phyloP scores from a whole-genome alignment of 768 basidiomycete genomes.

The Russula virescens region DNA sequence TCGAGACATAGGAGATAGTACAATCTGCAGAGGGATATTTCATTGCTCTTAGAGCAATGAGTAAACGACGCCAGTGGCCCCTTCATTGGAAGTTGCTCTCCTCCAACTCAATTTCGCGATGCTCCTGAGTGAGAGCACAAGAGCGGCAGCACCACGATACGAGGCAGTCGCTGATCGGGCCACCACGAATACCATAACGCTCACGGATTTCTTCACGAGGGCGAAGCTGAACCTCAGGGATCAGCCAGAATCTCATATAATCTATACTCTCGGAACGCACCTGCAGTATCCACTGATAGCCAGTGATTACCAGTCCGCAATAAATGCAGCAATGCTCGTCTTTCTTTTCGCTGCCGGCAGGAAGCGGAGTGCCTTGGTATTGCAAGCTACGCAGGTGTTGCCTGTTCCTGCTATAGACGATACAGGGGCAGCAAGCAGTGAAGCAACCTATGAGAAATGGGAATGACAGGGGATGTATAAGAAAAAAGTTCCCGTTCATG shows the following conservation, averaged over 20 bases:
- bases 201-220: neutral
- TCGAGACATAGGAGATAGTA: too few relatives aligned
- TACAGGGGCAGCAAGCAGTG: conserved; percentile 39
- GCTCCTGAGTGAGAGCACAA: neutral
- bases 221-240: neutral
- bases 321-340: conserved; percentile 36
- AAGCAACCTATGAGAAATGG: conserved; percentile 29
- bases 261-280: conserved; percentile 25
- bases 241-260: too few relatives aligned
- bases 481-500: too few relatives aligned
- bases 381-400: conserved; percentile 37
- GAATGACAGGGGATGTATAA: neutral
- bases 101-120: conserved; percentile 6
- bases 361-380: conserved; percentile 34
- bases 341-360: conserved; percentile 34
- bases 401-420: conserved; percentile 38
- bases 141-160: neutral
- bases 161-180: neutral
- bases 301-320: conserved; percentile 27
- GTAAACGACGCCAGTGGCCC: too few relatives aligned
- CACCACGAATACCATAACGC: neutral
- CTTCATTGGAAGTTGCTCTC: neutral
- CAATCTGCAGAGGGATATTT: too few relatives aligned
- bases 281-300: conserved; percentile 41
- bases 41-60: too few relatives aligned